Base-by-base conservation (phyloP, 208 protist genomes). In the Leishmania gerbilli region DNA sequence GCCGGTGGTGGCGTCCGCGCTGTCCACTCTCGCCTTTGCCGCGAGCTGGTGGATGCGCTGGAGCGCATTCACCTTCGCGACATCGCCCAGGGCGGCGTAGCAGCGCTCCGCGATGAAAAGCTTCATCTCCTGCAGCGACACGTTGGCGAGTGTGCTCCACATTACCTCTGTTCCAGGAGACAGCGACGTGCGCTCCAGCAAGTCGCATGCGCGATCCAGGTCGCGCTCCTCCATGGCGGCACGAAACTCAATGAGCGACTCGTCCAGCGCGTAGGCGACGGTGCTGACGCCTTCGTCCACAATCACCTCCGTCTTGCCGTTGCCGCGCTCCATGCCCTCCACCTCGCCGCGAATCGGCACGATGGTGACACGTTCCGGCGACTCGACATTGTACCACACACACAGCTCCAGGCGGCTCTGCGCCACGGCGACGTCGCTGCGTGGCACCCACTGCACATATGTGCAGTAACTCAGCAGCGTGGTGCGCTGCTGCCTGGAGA, bases 361-460 rank as follows among this genome's bases (percentile, higher is more conserved):
- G 34, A 98, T 95, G 9, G 97, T 97, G 53, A 99, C 95, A 45
- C 94, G 88, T 45, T 99, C 99, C 21, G 98, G 97, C 15, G 87
- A 79, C 77, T 99, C 95, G 79, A 99, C 98, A 87, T 85, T 97
- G 88, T 99, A 99, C 99, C 99, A 99, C 71, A 99, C 98, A 85
- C 98, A 99, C 42, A 99, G 91, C 88, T 99, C 98, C 60, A 91
- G 84, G 34, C 98, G 89, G 84, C 97, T 98, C 89, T 99, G 99
- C 37, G 98, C 99, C n/a, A 99, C 98, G 34, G 99, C 97, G 3
- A 99, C 99, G 80, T 99, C 98, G 79, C 98, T 98, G 68, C 97
- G 90, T 34, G 99, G 99, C 6, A 99, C 99, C 99, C 98, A 99
- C 83, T 99, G 95, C n/a, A 99, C 98, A 88, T 99, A 99, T 37